Evolutionary conservation across 2,329 filamentous ascomycete species (phyloP).

Genomic region (Eutypella sp.): DNA sequence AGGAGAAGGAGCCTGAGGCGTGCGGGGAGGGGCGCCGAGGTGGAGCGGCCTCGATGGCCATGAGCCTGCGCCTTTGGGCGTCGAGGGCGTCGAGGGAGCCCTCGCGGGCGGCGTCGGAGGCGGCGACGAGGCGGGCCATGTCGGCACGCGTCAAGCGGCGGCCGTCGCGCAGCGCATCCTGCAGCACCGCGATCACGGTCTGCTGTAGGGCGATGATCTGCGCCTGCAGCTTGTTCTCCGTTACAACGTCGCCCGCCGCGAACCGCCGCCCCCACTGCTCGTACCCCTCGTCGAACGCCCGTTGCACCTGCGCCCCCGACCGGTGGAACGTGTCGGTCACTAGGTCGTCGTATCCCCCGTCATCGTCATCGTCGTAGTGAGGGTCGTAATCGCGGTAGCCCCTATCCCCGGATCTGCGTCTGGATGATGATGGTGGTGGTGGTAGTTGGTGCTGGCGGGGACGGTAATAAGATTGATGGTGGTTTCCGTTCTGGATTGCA

Average conservation of each 20-base stretch:
- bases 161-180: conserved; percentile 30
- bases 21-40: background rate
- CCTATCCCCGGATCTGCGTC: conserved; percentile 2
- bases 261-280: conserved; percentile 28
- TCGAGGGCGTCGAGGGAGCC: conserved; percentile 28
- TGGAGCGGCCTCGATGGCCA: conserved; percentile 1
- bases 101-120: conserved; percentile 28
- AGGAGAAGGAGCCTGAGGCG: conserved; percentile 6
- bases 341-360: conserved; percentile 13
- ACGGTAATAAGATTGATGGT: too few species aligned
- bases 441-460: conserved; percentile 4
- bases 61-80: conserved; percentile 28
- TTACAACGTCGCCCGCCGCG: conserved; percentile 30
- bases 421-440: background rate
- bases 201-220: conserved; percentile 33
- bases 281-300: conserved; percentile 30
- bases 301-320: conserved; percentile 26
- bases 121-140: conserved; percentile 26
- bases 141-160: conserved; percentile 20
- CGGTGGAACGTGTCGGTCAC: conserved; percentile 24
- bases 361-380: conserved; percentile 9
- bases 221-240: conserved; percentile 31
- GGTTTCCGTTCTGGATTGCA: too few species aligned
- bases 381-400: background rate
- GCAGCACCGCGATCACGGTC: conserved; percentile 32